Evolutionary conservation across 164 flowering plant species (phyloP).

Genomic region (Vitis cinerea): DNA sequence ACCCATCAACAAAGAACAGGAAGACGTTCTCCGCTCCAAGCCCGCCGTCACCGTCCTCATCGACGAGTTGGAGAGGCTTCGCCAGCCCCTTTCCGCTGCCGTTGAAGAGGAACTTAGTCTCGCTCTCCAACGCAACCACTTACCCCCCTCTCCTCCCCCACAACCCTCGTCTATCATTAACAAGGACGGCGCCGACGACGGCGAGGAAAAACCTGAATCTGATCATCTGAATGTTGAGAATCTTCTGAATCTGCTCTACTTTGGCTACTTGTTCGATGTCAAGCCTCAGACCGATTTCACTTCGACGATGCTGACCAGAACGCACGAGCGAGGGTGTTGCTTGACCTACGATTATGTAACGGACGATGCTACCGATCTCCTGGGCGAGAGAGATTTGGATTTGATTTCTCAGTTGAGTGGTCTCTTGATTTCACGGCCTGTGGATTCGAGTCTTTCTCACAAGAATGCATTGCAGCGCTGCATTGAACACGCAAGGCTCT

Average conservation of each 20-base stretch:
- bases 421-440: slow-evolving; percentile 68
- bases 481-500: slow-evolving; percentile 76
- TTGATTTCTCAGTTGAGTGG: slow-evolving; percentile 59
- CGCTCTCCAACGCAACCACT: slow-evolving; percentile 22
- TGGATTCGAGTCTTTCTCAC: slow-evolving; percentile 71
- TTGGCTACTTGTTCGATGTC: slow-evolving; percentile 81
- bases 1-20: slow-evolving; percentile 81
- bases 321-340: slow-evolving; percentile 87
- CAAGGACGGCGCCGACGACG: slow-evolving; percentile 3
- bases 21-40: slow-evolving; percentile 79
- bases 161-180: neutral
- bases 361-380: slow-evolving; percentile 84
- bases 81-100: slow-evolving; percentile 65
- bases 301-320: slow-evolving; percentile 69
- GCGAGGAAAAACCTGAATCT: neutral
- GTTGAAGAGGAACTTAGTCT: slow-evolving; percentile 61
- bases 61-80: slow-evolving; percentile 93
- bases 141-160: slow-evolving; percentile 7
- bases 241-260: slow-evolving; percentile 69
- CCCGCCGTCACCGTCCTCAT: slow-evolving; percentile 53
- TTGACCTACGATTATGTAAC: slow-evolving; percentile 91
- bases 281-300: slow-evolving; percentile 72
- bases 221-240: slow-evolving; percentile 39
- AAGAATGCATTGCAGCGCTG: slow-evolving; percentile 73
- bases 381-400: slow-evolving; percentile 85